Evolutionary conservation across 2,329 filamentous ascomycete genomes (phyloP).

Genomic region (Monosporascus sp.): DNA sequence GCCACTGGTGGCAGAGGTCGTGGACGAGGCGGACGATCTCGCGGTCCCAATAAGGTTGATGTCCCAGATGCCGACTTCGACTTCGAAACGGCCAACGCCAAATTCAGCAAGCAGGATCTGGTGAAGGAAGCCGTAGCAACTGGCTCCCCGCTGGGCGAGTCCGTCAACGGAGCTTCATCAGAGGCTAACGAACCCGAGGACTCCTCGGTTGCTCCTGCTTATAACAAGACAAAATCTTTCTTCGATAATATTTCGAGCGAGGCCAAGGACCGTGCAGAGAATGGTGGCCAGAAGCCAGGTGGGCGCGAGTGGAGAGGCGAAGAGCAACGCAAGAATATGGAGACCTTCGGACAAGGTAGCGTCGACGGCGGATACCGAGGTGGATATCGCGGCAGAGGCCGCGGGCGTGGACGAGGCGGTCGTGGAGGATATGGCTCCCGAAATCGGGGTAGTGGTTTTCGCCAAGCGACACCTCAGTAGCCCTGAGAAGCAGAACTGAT

Average conservation of each 20-base stretch:
- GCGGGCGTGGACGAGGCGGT: conserved; percentile 59
- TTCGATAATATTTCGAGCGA: conserved; percentile 99
- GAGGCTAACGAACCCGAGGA: conserved; percentile 30
- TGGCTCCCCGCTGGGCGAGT: conserved; percentile 60
- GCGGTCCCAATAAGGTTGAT: conserved; percentile 63
- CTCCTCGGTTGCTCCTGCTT: conserved; percentile 45
- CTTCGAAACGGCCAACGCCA: conserved; percentile 79
- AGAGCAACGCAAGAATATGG: conserved; percentile 92
- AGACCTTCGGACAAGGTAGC: conserved; percentile 95
- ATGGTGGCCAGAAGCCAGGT: conserved; percentile 59
- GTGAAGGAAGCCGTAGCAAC: conserved; percentile 81
- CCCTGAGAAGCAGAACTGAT: background rate
- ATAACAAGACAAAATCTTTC: conserved; percentile 87
- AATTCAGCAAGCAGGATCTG: conserved; percentile 81
- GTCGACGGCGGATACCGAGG: conserved; percentile 76
- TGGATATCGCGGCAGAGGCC: conserved; percentile 73
- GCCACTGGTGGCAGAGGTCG: conserved; percentile 41
- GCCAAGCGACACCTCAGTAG: conserved; percentile 17
- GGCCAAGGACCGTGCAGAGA: conserved; percentile 78
- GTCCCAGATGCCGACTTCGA: conserved; percentile 90
- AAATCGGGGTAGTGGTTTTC: conserved; percentile 25
- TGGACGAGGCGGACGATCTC: conserved; percentile 39
- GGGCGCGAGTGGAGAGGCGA: conserved; percentile 86
- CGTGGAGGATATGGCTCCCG: conserved; percentile 35
- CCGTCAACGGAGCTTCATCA: conserved; percentile 32